Percentiles rank a stretch among this genome's conserved stretches.
These are phyloP conservation scores for Chalaropsis thielavioides DNA, from an alignment of 2,329 filamentous ascomycete species.

Conservation along the genomic window DNA sequence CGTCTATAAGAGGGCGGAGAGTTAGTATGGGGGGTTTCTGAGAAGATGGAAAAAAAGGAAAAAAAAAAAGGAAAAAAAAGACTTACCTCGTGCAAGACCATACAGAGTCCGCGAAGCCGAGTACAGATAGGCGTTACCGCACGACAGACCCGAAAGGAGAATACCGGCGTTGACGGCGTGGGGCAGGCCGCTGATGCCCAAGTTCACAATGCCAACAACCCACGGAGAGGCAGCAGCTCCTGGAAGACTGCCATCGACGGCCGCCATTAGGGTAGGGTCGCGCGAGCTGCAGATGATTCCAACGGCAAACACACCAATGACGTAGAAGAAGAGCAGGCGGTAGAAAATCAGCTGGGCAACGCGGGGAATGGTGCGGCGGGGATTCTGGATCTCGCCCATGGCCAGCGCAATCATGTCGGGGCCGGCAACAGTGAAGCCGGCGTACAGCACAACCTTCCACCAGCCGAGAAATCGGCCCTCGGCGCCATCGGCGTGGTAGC, in stretches of 20 bases:
- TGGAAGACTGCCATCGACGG: slow-evolving; percentile 34
- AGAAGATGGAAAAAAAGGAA: not conserved
- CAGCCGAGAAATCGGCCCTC: slow-evolving; percentile 49
- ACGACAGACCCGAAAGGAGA: slow-evolving; percentile 29
- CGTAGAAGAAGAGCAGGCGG: slow-evolving; percentile 55
- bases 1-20: slow-evolving; percentile 26
- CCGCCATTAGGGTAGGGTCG: slow-evolving; percentile 29
- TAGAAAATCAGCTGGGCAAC: slow-evolving; percentile 63
- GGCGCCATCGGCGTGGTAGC: slow-evolving; percentile 30
- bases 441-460: slow-evolving; percentile 43
- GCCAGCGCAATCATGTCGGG: slow-evolving; percentile 50
- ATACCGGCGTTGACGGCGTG: slow-evolving; percentile 40
- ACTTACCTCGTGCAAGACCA: slow-evolving; percentile 30
- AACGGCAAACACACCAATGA: slow-evolving; percentile 47
- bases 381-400: slow-evolving; percentile 47
- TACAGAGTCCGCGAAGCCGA: slow-evolving; percentile 37
- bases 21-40: too few relatives aligned
- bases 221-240: slow-evolving; percentile 46
- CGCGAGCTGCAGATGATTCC: slow-evolving; percentile 44
- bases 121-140: slow-evolving; percentile 39
- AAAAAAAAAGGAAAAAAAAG: not conserved
- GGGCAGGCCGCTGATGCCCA: slow-evolving; percentile 46
- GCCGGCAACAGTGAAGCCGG: slow-evolving; percentile 52
- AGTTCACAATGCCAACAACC: slow-evolving; percentile 42
- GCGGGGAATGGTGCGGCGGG: slow-evolving; percentile 48